These are phyloP conservation scores for Cephalotrichum gorgonifer DNA, from an alignment of 2,329 filamentous ascomycete genomes.

Conservation along the genomic window DNA sequence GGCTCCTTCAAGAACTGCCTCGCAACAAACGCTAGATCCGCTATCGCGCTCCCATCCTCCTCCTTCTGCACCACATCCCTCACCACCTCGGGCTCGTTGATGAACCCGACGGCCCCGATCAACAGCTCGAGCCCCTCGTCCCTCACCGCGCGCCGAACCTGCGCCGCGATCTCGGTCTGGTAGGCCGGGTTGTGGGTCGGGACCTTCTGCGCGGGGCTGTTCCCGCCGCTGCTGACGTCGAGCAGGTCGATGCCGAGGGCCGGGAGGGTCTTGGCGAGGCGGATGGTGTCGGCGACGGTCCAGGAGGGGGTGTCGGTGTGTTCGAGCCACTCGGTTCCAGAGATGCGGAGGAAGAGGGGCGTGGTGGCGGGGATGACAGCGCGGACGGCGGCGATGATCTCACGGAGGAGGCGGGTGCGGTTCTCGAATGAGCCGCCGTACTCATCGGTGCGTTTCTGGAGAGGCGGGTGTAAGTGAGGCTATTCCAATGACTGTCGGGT, in stretches of 20 bases:
- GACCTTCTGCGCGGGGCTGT: slow-evolving; percentile 52
- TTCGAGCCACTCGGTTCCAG: slow-evolving; percentile 55
- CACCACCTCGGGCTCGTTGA: slow-evolving; percentile 60
- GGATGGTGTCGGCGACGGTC: slow-evolving; percentile 50
- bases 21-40: slow-evolving; percentile 64
- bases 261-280: slow-evolving; percentile 55
- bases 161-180: slow-evolving; percentile 63
- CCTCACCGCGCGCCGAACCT: slow-evolving; percentile 56
- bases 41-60: slow-evolving; percentile 25
- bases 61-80: slow-evolving; percentile 41
- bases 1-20: slow-evolving; percentile 76
- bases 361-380: slow-evolving; percentile 39
- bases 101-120: slow-evolving; percentile 66
- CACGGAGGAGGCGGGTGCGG: slow-evolving; percentile 48
- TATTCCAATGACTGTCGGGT: neutral
- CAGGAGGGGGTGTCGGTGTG: slow-evolving; percentile 39
- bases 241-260: slow-evolving; percentile 69
- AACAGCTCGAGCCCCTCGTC: slow-evolving; percentile 40
- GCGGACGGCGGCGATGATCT: slow-evolving; percentile 41
- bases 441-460: slow-evolving; percentile 44
- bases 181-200: slow-evolving; percentile 52
- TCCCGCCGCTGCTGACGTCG: slow-evolving; percentile 71
- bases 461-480: neutral
- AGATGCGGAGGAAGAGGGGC: slow-evolving; percentile 50
- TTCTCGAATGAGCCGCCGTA: slow-evolving; percentile 60